A percentile compares a stretch with the other conserved stretches of the same genome.
These are phyloP conservation scores for Bryoglossum gracile DNA, from an alignment of 495 filamentous ascomycete species.

Conservation along the genomic window DNA sequence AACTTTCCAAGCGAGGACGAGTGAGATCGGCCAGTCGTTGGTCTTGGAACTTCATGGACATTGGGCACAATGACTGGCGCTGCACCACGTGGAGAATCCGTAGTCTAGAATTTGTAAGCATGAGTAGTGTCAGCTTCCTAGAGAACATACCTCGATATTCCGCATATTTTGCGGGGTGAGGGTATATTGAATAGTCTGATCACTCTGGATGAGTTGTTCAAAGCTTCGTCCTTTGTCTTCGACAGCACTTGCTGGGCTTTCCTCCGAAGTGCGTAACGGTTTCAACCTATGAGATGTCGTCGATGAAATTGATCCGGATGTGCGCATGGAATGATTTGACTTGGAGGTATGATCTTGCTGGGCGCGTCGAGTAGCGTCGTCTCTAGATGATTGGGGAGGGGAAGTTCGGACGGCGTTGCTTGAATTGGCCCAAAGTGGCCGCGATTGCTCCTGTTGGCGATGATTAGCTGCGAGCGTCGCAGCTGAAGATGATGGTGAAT, in stretches of 20 bases:
- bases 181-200: conserved; percentile 89
- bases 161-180: conserved; percentile 85
- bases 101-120: conserved; percentile 6
- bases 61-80: background rate
- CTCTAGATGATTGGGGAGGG: conserved; percentile 13
- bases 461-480: background rate
- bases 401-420: conserved; percentile 11
- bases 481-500: conserved; percentile 12
- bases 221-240: conserved; percentile 47
- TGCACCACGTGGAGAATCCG: conserved; percentile 17
- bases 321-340: conserved; percentile 18
- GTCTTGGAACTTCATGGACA: conserved; percentile 12
- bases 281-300: conserved; percentile 38
- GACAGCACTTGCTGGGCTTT: conserved; percentile 28
- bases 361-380: conserved; percentile 4
- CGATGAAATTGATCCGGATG: conserved; percentile 35
- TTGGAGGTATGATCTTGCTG: conserved; percentile 2
- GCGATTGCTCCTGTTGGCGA: background rate
- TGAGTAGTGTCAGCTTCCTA: background rate
- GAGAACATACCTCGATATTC: conserved; percentile 51
- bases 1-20: conserved; percentile 34
- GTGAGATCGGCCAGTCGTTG: conserved; percentile 18
- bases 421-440: background rate
- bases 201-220: conserved; percentile 82
- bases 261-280: conserved; percentile 42